These are phyloP conservation scores for Plasmodium reichenowi DNA, from an alignment of 169 alveolate genomes.

Conservation along the genomic window DNA sequence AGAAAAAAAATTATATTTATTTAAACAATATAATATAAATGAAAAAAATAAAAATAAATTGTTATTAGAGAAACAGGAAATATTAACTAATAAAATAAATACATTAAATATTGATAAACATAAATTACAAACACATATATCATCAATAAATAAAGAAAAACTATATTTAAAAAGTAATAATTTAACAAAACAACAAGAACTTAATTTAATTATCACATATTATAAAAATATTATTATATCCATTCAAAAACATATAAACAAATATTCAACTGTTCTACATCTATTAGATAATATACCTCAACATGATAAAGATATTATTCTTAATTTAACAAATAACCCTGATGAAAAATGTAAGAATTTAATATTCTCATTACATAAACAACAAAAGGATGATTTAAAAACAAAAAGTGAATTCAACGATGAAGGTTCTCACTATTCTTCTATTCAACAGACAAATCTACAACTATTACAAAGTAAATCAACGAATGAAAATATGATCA, in stretches of 20 bases:
- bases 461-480: not conserved
- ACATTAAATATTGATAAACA: conserved; percentile 1
- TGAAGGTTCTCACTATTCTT: not conserved
- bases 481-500: not conserved
- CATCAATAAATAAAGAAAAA: conserved; percentile 34
- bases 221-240: conserved; percentile 3
- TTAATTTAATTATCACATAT: conserved; percentile 8
- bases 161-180: conserved; percentile 10
- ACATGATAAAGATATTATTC: conserved; percentile 3
- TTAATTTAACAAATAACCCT: not conserved
- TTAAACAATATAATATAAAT: conserved; percentile 26
- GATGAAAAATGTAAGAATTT: not conserved
- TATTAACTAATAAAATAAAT: conserved; percentile 3
- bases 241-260: conserved; percentile 14
- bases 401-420: not conserved
- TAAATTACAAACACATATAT: conserved; percentile 21
- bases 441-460: conserved; percentile 4
- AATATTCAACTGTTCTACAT: conserved; percentile 26
- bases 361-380: conserved; percentile 7
- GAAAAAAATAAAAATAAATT: conserved; percentile 20
- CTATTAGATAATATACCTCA: conserved; percentile 18
- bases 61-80: conserved; percentile 19
- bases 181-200: conserved; percentile 22
- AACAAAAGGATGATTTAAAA: not conserved
- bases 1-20: conserved; percentile 17